These are phyloP conservation scores for Cordyceps sp. DNA, from an alignment of 2,329 filamentous ascomycete species.

Conservation along the genomic window DNA sequence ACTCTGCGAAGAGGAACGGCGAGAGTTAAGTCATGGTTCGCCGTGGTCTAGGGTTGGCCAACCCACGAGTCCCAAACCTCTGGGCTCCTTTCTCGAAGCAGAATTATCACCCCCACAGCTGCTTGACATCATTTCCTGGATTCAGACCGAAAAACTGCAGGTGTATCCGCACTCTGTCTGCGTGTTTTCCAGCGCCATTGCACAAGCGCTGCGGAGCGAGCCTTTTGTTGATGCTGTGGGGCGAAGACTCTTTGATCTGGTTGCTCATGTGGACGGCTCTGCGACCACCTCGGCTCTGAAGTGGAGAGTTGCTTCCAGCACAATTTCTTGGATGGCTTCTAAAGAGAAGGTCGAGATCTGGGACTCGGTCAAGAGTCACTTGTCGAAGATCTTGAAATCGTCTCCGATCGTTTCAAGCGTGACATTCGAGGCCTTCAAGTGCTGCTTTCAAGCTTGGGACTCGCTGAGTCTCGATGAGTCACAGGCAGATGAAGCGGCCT, in stretches of 20 bases:
- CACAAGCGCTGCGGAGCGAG: constrained; percentile 22
- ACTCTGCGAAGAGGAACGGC: constrained; percentile 17
- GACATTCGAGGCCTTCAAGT: constrained; percentile 24
- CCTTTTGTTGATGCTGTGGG: constrained; percentile 24
- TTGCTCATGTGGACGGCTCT: constrained; percentile 13
- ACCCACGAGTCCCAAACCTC: constrained; percentile 5
- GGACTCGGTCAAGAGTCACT: constrained; percentile 13
- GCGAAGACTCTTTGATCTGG: constrained; percentile 19
- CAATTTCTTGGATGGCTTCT: constrained; percentile 16
- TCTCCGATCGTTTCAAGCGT: constrained; percentile 15
- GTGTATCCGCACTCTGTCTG: constrained; percentile 16
- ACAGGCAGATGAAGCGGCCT: constrained; percentile 11
- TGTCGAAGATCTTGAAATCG: constrained; percentile 16
- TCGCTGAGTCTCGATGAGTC: constrained; percentile 19
- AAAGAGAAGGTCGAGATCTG: constrained; percentile 16
- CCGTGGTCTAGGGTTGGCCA: constrained; percentile 16
- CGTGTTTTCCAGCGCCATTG: constrained; percentile 25
- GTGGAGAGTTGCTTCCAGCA: constrained; percentile 21
- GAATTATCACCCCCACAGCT: constrained; percentile 29
- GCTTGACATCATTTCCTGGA: constrained; percentile 23
- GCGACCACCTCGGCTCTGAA: constrained; percentile 17
- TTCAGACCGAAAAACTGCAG: constrained; percentile 17
- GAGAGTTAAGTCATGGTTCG: constrained; percentile 9
- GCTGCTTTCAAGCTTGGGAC: constrained; percentile 20
- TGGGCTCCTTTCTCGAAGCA: constrained; percentile 18